A percentile compares a stretch with the other conserved stretches of the same genome.
Evolutionary conservation across 495 filamentous ascomycete species (phyloP).

Genomic region (Bathelium albidoporum): DNA sequence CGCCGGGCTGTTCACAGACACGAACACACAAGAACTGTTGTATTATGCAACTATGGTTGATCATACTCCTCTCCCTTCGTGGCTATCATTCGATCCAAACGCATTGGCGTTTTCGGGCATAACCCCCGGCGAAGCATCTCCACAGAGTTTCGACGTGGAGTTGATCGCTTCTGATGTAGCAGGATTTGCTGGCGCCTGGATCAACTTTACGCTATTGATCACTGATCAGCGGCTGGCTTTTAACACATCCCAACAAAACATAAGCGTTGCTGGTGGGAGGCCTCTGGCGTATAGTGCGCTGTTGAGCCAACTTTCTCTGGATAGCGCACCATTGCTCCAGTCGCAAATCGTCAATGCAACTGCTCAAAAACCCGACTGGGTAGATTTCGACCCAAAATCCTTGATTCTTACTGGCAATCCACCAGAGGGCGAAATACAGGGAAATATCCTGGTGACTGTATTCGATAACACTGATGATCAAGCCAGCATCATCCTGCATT

Average conservation of each 20-base stretch:
- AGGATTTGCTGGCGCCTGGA: constrained; percentile 60
- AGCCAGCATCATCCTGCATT: constrained; percentile 50
- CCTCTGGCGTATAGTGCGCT: constrained; percentile 48
- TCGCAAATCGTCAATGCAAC: constrained; percentile 40
- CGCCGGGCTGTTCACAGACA: constrained; percentile 21
- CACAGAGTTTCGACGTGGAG: constrained; percentile 61
- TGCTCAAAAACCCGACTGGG: constrained; percentile 55
- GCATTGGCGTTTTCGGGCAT: constrained; percentile 63
- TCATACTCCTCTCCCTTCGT: constrained; percentile 77
- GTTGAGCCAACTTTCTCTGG: constrained; percentile 45
- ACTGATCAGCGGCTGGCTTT: constrained; percentile 58
- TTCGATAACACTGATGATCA: constrained; percentile 54
- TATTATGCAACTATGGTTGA: constrained; percentile 72
- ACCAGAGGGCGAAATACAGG: constrained; percentile 42
- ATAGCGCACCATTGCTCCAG: constrained; percentile 42
- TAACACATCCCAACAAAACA: constrained; percentile 41
- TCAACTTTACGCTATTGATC: constrained; percentile 59
- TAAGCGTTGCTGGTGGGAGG: constrained; percentile 50
- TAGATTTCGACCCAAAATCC: constrained; percentile 53
- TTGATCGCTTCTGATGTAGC: constrained; percentile 71
- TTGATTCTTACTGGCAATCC: constrained; percentile 56
- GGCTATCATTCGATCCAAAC: constrained; percentile 63
- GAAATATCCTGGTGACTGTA: constrained; percentile 56
- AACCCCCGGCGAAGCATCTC: constrained; percentile 52
- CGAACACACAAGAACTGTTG: constrained; percentile 16